These are phyloP conservation scores for Vitis amurensis DNA, from an alignment of 164 flowering plant species.

Conservation along the genomic window DNA sequence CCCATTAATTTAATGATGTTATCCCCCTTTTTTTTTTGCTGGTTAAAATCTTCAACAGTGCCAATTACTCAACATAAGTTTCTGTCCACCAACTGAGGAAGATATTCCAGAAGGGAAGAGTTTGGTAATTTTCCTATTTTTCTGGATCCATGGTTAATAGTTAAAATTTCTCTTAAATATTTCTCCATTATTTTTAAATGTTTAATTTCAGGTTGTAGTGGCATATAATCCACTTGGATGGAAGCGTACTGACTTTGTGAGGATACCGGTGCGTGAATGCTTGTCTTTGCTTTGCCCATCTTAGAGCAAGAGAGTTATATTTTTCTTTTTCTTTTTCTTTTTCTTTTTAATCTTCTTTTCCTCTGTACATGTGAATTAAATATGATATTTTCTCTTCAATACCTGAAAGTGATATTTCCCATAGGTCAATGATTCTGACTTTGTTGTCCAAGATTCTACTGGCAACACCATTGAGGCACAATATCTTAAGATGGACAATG, in stretches of 20 bases:
- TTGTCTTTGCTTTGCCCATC: constrained; percentile 3
- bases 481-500: constrained; percentile 57
- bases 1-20: neutral
- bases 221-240: constrained; percentile 90
- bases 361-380: too few relatives aligned
- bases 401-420: neutral
- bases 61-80: constrained; percentile 77
- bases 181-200: neutral
- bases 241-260: constrained; percentile 65
- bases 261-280: constrained; percentile 66
- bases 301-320: neutral
- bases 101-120: constrained; percentile 58
- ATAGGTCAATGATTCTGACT: constrained; percentile 63
- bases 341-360: too few relatives aligned
- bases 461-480: constrained; percentile 58
- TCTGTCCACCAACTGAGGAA: constrained; percentile 78
- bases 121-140: constrained; percentile 45
- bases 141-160: neutral
- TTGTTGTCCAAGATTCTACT: constrained; percentile 61
- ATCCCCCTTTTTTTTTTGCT: neutral
- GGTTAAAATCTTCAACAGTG: constrained; percentile 45
- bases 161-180: neutral
- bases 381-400: neutral
- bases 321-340: neutral
- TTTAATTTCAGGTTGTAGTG: constrained; percentile 65